Evolutionary conservation across 768 basidiomycete species (phyloP).

Genomic region (Collybiopsis luxurians): DNA sequence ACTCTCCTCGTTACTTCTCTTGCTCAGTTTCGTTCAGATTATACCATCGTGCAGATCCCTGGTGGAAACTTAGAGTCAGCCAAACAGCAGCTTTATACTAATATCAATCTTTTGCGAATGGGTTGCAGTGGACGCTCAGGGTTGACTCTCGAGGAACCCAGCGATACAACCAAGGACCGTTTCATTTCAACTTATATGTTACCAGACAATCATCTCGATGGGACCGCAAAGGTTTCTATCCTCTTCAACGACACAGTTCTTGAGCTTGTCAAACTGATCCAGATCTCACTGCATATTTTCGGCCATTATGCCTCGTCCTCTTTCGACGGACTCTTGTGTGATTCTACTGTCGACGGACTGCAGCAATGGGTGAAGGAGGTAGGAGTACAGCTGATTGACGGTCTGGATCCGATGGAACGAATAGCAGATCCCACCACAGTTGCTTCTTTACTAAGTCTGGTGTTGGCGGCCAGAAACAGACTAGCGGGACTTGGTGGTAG

Average conservation of each 20-base stretch:
- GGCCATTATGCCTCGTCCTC: slow-evolving; percentile 38
- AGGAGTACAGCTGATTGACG: slow-evolving; percentile 52
- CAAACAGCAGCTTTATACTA: slow-evolving; percentile 70
- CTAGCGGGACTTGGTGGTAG: slow-evolving; percentile 52
- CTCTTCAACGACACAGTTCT: slow-evolving; percentile 67
- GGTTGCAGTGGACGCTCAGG: slow-evolving; percentile 77
- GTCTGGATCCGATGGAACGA: slow-evolving; percentile 71
- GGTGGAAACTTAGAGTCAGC: slow-evolving; percentile 62
- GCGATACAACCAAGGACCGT: slow-evolving; percentile 77
- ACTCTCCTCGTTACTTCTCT: slow-evolving; percentile 79
- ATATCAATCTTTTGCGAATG: slow-evolving; percentile 83
- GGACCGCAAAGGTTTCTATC: slow-evolving; percentile 13
- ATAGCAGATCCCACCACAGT: slow-evolving; percentile 73
- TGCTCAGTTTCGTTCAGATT: slow-evolving; percentile 85
- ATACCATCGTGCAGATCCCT: slow-evolving; percentile 79
- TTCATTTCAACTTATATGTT: slow-evolving; percentile 73
- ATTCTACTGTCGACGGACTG: slow-evolving; percentile 71
- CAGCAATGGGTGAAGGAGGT: slow-evolving; percentile 64
- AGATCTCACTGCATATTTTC: slow-evolving; percentile 68
- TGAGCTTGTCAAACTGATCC: slow-evolving; percentile 73
- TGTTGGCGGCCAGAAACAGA: slow-evolving; percentile 68
- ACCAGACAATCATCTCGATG: slow-evolving; percentile 15
- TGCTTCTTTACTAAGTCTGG: slow-evolving; percentile 66
- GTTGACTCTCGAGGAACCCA: slow-evolving; percentile 76
- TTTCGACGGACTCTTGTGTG: slow-evolving; percentile 74